Base-by-base conservation (phyloP, 345 rosid genomes). In the Hibiscus tridactylites region DNA sequence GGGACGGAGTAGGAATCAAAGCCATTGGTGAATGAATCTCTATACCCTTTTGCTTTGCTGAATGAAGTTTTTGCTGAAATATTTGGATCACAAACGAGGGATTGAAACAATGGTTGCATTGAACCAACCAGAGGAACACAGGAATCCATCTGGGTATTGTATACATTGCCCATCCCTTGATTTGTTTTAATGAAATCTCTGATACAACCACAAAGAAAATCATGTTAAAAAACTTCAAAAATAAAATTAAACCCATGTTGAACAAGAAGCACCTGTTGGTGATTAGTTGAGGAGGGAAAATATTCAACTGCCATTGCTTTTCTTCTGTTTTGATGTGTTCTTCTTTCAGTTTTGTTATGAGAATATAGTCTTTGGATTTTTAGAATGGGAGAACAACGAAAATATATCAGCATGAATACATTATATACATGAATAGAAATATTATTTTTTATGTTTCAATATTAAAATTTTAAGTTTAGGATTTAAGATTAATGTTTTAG, bases 251-350 rank as follows among this genome's bases (percentile, higher is more conserved):
- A 31, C 42, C 49, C 65, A 61, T 61, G 13, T 15, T 29, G 2
- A 19, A n/a, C 4, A 37, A 17, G 19, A 57, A 24, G 66, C 74
- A 83, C 86, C 82, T 83, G 65, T 82, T 78, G 49, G 82, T 2
- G 75, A 78, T 12, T 11, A 83, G 60, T 47, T 80, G 88, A 35
- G 88, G 75, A 54, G 88, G 47, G 77, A 82, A 72, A 39, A 79
- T 73, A 80, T 79, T 78, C 86, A 70, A 88, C 83, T 74, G 88
- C 90, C 92, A 86, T 88, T 68, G 74, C 46, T 42, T 5, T 7
- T 21, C 24, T 21, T 21, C 6, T 42, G 46, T 42, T 4, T 42
- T 42, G 24, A 4, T 42, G 46, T 37, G 6, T 37, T 3, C 3
- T 42, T 42, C 46, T 42, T 42, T 9, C 1, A 42, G 46, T 6